Evolutionary conservation across 371 early-diverging fungal species (phyloP).

Genomic region (Mucor irregularis): DNA sequence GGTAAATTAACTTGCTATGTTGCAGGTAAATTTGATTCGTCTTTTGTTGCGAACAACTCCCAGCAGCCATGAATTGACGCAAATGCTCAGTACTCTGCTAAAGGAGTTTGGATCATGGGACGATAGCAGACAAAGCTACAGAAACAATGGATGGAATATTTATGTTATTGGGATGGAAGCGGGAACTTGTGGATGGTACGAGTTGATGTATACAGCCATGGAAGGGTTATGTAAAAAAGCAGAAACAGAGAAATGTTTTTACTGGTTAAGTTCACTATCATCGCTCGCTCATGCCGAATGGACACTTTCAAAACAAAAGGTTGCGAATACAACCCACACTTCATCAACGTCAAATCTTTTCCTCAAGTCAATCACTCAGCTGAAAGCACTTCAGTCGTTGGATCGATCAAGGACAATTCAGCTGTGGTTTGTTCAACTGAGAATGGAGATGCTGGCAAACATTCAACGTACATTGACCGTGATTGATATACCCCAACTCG

Average conservation of each 20-base stretch:
- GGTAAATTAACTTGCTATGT: not conserved
- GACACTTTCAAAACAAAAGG: slow-evolving; percentile 4
- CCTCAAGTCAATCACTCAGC: slow-evolving; percentile 12
- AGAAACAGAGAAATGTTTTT: slow-evolving; percentile 29
- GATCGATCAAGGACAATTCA: slow-evolving; percentile 20
- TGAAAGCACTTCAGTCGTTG: slow-evolving; percentile 36
- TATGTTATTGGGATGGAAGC: slow-evolving; percentile 42
- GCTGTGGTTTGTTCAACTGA: slow-evolving; percentile 34
- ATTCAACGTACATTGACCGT: slow-evolving; percentile 12
- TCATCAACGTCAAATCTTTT: not conserved
- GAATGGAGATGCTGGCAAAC: slow-evolving; percentile 35
- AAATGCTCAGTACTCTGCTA: not conserved
- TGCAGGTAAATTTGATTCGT: slow-evolving; percentile 31
- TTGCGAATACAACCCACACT: not conserved
- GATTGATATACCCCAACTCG: slow-evolving; percentile 4
- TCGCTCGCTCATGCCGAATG: slow-evolving; percentile 33
- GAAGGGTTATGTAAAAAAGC: slow-evolving; percentile 25
- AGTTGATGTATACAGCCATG: slow-evolving; percentile 31
- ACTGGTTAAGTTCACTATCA: slow-evolving; percentile 33
- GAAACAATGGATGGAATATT: slow-evolving; percentile 31
- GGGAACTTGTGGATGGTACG: slow-evolving; percentile 34
- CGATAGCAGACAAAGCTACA: slow-evolving; percentile 2
- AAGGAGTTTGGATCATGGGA: slow-evolving; percentile 34
- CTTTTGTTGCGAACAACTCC: slow-evolving; percentile 26
- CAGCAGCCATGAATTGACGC: slow-evolving; percentile 2